These are phyloP conservation scores for Termitomyces titanicus DNA, from an alignment of 768 basidiomycete genomes.

Conservation along the genomic window DNA sequence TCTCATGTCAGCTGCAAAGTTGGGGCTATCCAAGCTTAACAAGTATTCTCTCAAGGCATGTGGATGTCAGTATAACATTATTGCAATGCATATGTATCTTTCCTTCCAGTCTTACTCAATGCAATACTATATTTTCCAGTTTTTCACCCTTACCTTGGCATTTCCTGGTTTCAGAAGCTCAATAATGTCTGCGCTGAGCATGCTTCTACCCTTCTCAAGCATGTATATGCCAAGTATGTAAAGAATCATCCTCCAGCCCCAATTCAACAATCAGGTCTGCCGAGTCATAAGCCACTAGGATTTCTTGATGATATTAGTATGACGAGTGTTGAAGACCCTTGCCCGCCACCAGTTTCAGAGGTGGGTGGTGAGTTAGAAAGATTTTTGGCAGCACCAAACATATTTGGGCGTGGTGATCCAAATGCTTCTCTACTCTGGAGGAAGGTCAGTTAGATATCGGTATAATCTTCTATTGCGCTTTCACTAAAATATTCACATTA, in stretches of 20 bases:
- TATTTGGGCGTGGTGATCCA: too few species aligned
- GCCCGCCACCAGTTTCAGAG: too few species aligned
- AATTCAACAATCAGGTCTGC: too few species aligned
- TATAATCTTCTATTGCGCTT: too few species aligned
- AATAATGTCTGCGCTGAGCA: background rate
- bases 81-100: constrained; percentile 24
- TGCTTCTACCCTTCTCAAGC: background rate
- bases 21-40: constrained; percentile 23
- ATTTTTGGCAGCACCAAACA: too few species aligned
- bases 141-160: constrained; percentile 21
- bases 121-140: constrained; percentile 15
- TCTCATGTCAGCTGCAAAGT: constrained; percentile 17
- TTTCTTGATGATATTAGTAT: too few species aligned
- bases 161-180: constrained; percentile 2
- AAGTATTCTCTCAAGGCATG: constrained; percentile 21
- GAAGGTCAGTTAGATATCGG: too few species aligned
- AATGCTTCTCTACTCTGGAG: too few species aligned
- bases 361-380: too few species aligned
- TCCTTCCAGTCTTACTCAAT: background rate
- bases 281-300: too few species aligned
- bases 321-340: too few species aligned
- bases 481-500: too few species aligned
- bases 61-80: constrained; percentile 20
- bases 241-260: background rate
- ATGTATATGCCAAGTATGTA: background rate